These are phyloP conservation scores for Scleroderma citrinum DNA, from an alignment of 768 basidiomycete genomes.

Conservation along the genomic window DNA sequence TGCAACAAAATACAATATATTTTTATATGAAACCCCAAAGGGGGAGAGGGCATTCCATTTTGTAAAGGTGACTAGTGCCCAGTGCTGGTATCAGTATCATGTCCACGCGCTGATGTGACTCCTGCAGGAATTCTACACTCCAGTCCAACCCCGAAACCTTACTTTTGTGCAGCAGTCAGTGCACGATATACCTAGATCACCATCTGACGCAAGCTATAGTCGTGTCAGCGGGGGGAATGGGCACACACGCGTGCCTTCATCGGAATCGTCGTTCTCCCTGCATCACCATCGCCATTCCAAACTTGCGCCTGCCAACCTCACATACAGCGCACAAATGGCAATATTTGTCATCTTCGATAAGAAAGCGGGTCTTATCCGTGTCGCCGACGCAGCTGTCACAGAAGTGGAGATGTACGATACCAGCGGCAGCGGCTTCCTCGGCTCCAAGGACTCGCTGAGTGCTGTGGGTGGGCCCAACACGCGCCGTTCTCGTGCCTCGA, in stretches of 20 bases:
- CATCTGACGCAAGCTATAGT: conserved; percentile 34
- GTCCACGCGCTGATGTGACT: background rate
- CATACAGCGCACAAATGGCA: conserved; percentile 66
- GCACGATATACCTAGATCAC: conserved; percentile 42
- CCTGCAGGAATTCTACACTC: conserved; percentile 77
- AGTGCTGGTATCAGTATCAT: background rate
- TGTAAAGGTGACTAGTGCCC: conserved; percentile 51
- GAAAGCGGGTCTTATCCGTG: conserved; percentile 77
- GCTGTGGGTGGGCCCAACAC: conserved; percentile 17
- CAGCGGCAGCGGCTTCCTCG: conserved; percentile 17
- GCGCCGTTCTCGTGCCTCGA: conserved; percentile 37
- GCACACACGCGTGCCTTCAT: conserved; percentile 41
- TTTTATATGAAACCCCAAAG: conserved; percentile 76
- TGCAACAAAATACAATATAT: conserved; percentile 65
- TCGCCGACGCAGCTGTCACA: conserved; percentile 74
- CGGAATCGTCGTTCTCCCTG: conserved; percentile 31
- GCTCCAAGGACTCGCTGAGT: conserved; percentile 19
- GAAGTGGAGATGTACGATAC: conserved; percentile 62
- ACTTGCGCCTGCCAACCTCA: conserved; percentile 30
- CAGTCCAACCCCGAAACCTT: conserved; percentile 58
- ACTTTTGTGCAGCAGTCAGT: conserved; percentile 67
- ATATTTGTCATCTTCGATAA: conserved; percentile 86
- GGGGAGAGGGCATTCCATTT: conserved; percentile 80
- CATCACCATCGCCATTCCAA: conserved; percentile 20
- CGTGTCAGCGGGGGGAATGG: conserved; percentile 18